These are phyloP conservation scores for Trypanosoma cruzi DNA, from an alignment of 208 protist genomes.

Conservation along the genomic window DNA sequence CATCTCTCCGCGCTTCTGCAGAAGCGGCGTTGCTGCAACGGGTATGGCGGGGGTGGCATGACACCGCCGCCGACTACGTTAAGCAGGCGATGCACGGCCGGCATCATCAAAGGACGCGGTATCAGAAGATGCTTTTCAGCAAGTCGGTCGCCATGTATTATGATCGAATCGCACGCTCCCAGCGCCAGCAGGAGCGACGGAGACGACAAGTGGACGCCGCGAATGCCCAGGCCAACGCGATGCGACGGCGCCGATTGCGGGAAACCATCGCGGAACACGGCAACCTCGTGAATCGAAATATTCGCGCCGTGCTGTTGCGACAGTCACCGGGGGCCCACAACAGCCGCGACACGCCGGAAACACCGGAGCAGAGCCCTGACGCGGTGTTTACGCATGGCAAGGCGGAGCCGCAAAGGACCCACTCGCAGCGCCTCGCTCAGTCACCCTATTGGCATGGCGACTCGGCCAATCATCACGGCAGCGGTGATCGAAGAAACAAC, in stretches of 20 bases:
- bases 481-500: background rate
- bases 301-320: constrained; percentile 5
- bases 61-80: background rate
- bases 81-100: background rate
- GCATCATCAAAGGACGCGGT: background rate
- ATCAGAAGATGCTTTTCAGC: constrained; percentile 19
- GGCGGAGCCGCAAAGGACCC: background rate
- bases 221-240: background rate
- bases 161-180: background rate
- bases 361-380: background rate
- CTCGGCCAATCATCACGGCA: background rate
- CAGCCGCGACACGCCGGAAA: background rate
- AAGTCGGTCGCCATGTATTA: constrained; percentile 14
- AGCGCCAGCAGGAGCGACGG: background rate
- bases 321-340: background rate
- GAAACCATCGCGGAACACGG: background rate
- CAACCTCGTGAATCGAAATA: constrained; percentile 13
- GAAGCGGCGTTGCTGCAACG: background rate
- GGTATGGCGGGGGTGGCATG: background rate
- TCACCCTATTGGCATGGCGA: background rate
- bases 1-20: background rate
- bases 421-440: background rate
- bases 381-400: background rate
- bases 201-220: background rate
- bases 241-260: constrained; percentile 1